phyloP scores from a whole-genome alignment of 768 basidiomycete species.

The Russula griseocarnosa region DNA sequence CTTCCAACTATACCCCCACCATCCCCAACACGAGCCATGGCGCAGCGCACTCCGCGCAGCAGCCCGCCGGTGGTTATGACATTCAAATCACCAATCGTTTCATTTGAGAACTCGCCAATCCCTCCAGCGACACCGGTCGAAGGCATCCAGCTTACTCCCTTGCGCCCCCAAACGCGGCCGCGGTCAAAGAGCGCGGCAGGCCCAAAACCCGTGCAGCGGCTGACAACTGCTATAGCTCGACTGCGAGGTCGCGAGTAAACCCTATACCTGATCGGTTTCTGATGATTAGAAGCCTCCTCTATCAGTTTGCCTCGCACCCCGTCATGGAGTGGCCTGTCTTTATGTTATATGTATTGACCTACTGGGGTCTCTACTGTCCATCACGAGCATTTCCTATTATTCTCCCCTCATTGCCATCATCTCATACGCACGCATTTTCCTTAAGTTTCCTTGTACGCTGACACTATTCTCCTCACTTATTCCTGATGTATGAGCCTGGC shows the following conservation, averaged over 20 bases:
- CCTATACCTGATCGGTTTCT: neutral
- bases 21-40: neutral
- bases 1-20: constrained; percentile 17
- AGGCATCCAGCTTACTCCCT: constrained; percentile 6
- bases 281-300: neutral
- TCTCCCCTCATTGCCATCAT: neutral
- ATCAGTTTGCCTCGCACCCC: neutral
- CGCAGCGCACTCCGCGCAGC: neutral
- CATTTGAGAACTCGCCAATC: neutral
- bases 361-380: neutral
- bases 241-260: constrained; percentile 20
- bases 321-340: neutral
- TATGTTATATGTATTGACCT: neutral
- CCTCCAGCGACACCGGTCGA: neutral
- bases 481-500: constrained; percentile 3
- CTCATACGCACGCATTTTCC: constrained; percentile 13
- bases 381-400: constrained; percentile 1
- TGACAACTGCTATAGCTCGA: constrained; percentile 18
- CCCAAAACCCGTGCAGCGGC: constrained; percentile 2
- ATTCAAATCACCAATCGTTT: neutral
- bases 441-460: constrained; percentile 10
- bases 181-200: constrained; percentile 23
- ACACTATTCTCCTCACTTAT: neutral
- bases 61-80: neutral
- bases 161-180: constrained; percentile 4